Evolutionary conservation across 1,284 basidiomycete genomes (phyloP).

Genomic region (Coniophora puteana): DNA sequence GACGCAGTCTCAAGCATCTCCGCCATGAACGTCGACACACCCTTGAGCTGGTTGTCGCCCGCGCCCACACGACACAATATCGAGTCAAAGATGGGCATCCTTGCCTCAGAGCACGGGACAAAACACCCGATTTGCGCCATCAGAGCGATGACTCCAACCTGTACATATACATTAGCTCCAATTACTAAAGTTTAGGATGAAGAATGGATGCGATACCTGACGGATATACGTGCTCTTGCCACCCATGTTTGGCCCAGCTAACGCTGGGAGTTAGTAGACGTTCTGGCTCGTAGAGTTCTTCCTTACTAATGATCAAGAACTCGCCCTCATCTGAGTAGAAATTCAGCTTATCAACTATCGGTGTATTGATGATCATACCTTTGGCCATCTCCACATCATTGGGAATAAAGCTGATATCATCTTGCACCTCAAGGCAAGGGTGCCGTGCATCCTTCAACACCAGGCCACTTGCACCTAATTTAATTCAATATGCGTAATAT

Average conservation of each 20-base stretch:
- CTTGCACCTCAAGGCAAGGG: conserved; percentile 96
- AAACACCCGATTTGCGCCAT: conserved; percentile 97
- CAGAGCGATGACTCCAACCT: conserved; percentile 91
- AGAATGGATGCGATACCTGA: conserved; percentile 39
- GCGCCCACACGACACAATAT: conserved; percentile 96
- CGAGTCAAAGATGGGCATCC: conserved; percentile 93
- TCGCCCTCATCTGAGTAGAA: conserved; percentile 62
- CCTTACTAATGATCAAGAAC: conserved; percentile 82
- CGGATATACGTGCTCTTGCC: conserved; percentile 94
- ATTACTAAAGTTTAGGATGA: neutral
- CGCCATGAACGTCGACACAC: conserved; percentile 99
- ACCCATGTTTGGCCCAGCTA: conserved; percentile 95
- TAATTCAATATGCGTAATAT: conserved; percentile 4
- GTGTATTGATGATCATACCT: conserved; percentile 34
- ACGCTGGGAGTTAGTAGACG: neutral
- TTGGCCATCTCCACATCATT: conserved; percentile 93
- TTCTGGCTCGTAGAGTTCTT: conserved; percentile 2
- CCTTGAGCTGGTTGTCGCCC: conserved; percentile 96
- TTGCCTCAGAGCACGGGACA: conserved; percentile 86
- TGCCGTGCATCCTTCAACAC: conserved; percentile 84
- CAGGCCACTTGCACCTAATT: conserved; percentile 76
- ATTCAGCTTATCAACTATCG: neutral
- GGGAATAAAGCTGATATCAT: conserved; percentile 92
- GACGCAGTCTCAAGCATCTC: conserved; percentile 99
- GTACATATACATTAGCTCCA: conserved; percentile 13